A percentile compares a stretch with the other conserved stretches of the same genome.
These are phyloP conservation scores for Exophiala spinifera DNA, from an alignment of 2,329 filamentous ascomycete genomes.

Conservation along the genomic window DNA sequence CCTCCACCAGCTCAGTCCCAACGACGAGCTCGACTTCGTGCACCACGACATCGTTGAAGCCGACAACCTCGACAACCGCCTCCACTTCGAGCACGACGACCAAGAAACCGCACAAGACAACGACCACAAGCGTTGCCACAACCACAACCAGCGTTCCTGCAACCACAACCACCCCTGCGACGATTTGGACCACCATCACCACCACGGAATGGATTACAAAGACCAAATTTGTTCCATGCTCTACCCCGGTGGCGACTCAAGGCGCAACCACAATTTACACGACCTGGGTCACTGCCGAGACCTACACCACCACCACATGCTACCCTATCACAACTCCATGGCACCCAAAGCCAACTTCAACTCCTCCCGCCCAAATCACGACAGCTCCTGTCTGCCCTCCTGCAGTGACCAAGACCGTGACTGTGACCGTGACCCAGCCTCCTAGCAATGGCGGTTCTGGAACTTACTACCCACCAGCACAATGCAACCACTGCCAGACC, in stretches of 20 bases:
- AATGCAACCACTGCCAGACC: constrained; percentile 31
- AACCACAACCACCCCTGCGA: constrained; percentile 13
- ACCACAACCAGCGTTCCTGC: constrained; percentile 5
- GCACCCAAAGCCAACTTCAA: constrained; percentile 7
- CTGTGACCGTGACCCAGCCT: not conserved
- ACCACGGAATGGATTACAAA: constrained; percentile 33
- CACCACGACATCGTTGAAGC: not conserved
- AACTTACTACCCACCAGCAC: not conserved
- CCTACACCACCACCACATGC: constrained; percentile 33
- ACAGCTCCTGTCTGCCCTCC: constrained; percentile 6
- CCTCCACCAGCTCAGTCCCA: not conserved
- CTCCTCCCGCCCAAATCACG: constrained; percentile 12
- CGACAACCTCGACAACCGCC: not conserved
- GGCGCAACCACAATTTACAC: constrained; percentile 35
- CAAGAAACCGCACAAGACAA: constrained; percentile 12
- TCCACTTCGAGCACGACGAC: constrained; percentile 5
- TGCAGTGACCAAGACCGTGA: not conserved
- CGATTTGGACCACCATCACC: constrained; percentile 23
- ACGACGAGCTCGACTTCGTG: not conserved
- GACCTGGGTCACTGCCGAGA: constrained; percentile 34
- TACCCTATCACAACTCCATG: constrained; percentile 28
- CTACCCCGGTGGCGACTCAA: constrained; percentile 32
- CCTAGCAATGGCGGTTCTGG: not conserved
- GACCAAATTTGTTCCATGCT: constrained; percentile 36
- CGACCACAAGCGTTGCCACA: constrained; percentile 5